Conservation (phyloP, 352 stramenopile species). For the Globisporangium mamillatum region DNA sequence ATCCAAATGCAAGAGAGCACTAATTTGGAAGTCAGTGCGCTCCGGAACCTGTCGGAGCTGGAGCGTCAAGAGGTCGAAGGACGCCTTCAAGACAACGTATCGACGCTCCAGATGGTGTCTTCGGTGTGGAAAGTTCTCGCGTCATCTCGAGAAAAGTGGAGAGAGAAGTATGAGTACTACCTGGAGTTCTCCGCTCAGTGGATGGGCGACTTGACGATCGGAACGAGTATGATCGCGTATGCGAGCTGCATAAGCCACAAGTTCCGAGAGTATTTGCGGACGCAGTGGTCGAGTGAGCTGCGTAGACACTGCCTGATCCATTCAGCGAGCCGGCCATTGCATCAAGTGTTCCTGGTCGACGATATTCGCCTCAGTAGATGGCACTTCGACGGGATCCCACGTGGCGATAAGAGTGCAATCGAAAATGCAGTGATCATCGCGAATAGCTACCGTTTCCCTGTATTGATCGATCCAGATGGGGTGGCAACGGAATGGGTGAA, state of each 20-base stretch:
- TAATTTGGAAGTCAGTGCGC: constrained; percentile 31
- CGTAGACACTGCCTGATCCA: constrained; percentile 29
- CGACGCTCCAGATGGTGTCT: constrained; percentile 48
- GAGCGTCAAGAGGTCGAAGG: constrained; percentile 47
- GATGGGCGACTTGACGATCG: constrained; percentile 63
- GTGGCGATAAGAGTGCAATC: constrained; percentile 30
- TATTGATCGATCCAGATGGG: constrained; percentile 60
- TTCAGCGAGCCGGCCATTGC: constrained; percentile 21
- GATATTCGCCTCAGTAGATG: constrained; percentile 35
- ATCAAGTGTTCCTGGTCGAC: constrained; percentile 36
- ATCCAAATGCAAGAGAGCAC: constrained; percentile 36
- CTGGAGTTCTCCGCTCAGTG: constrained; percentile 36
- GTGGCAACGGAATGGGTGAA: constrained; percentile 56
- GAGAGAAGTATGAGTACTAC: constrained; percentile 35
- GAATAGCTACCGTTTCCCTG: constrained; percentile 40
- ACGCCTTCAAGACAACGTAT: constrained; percentile 48
- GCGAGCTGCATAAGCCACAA: constrained; percentile 24
- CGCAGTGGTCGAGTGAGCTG: constrained; percentile 39
- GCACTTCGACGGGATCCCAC: constrained; percentile 38
- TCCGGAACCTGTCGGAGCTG: constrained; percentile 45
- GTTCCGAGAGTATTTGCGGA: constrained; percentile 22
- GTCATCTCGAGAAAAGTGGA: constrained; percentile 44
- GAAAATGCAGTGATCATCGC: constrained; percentile 48
- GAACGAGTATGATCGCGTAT: constrained; percentile 52
- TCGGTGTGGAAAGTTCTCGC: constrained; percentile 55